Conservation (phyloP, 306 rosid genomes). For the Pachyrhizus erosus region DNA sequence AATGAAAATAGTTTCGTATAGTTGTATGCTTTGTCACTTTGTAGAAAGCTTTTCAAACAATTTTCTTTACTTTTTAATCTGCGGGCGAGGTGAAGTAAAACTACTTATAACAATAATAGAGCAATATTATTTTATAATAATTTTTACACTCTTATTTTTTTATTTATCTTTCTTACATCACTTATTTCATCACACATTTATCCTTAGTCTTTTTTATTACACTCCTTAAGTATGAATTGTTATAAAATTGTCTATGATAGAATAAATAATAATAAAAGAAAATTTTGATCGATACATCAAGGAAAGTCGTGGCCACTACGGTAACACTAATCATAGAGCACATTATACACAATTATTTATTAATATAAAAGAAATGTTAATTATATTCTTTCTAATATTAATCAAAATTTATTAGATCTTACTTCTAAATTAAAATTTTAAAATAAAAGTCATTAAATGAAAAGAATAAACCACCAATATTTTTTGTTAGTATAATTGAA, state of each 20-base stretch:
- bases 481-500: not conserved
- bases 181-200: not conserved
- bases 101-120: not conserved
- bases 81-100: not conserved
- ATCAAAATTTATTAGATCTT: too few species aligned
- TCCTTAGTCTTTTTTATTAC: too few species aligned
- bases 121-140: not conserved
- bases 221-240: not conserved
- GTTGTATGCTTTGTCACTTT: not conserved
- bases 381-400: too few species aligned
- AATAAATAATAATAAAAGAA: not conserved
- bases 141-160: not conserved
- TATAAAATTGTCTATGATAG: not conserved
- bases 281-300: not conserved
- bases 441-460: too few species aligned
- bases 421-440: too few species aligned
- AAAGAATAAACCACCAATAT: too few species aligned
- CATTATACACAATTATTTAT: not conserved
- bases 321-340: not conserved
- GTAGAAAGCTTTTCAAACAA: not conserved
- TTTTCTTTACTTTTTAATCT: not conserved
- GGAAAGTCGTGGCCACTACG: not conserved
- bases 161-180: not conserved
- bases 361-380: too few species aligned
- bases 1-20: not conserved